phyloP scores from a whole-genome alignment of 306 rosid species.

The Prunus fruticosa region DNA sequence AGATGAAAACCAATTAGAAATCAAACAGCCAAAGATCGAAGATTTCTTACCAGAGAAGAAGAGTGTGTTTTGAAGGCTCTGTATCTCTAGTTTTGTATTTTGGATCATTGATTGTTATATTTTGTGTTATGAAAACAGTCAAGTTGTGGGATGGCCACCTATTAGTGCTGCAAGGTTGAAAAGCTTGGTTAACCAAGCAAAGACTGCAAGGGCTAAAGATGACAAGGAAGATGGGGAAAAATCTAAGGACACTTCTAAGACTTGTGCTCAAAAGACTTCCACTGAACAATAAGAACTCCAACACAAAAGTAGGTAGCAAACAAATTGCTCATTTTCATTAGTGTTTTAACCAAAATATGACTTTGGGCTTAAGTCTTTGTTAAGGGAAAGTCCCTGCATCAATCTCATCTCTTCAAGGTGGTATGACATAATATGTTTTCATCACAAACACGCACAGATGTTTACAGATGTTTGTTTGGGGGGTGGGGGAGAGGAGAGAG shows the following conservation, averaged over 20 bases:
- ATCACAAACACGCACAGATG: not conserved
- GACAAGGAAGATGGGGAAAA: constrained; percentile 31
- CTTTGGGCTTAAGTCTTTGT: not conserved
- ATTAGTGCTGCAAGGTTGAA: constrained; percentile 60
- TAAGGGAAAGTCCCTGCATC: not conserved
- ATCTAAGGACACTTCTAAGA: constrained; percentile 32
- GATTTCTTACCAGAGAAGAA: too few relatives aligned
- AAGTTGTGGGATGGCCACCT: constrained; percentile 82
- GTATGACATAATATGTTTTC: not conserved
- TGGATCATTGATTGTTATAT: constrained; percentile 1
- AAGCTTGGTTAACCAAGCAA: constrained; percentile 61
- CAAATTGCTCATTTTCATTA: not conserved
- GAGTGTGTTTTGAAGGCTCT: too few relatives aligned
- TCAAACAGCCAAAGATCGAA: too few relatives aligned
- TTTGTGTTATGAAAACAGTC: constrained; percentile 41
- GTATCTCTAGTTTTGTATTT: not conserved
- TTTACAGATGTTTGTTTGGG: too few relatives aligned
- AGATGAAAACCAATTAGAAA: too few relatives aligned
- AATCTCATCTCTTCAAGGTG: not conserved
- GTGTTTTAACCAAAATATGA: not conserved
- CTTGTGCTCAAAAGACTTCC: not conserved
- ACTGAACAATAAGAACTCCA: not conserved
- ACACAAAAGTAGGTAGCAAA: not conserved
- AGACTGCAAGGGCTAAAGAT: constrained; percentile 46
- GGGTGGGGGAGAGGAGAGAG: not conserved